A percentile compares a stretch with the other conserved stretches of the same genome.
These are phyloP conservation scores for Adansonia madagascariensis DNA, from an alignment of 441 rosid genomes.

Conservation along the genomic window DNA sequence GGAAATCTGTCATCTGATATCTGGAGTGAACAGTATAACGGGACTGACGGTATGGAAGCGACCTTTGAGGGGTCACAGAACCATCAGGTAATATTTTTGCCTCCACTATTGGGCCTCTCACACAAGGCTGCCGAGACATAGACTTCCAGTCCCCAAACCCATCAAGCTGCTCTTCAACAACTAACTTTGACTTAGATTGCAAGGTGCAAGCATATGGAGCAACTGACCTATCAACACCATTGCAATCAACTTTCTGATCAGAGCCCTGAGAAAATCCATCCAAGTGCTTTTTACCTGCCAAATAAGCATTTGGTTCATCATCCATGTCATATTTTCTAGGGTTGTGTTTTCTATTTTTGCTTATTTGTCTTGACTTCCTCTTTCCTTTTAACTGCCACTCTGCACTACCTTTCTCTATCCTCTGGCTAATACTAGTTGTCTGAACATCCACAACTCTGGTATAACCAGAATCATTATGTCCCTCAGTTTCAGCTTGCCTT, in stretches of 20 bases:
- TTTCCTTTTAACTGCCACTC: constrained; percentile 95
- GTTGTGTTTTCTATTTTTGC: constrained; percentile 59
- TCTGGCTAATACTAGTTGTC: constrained; percentile 47
- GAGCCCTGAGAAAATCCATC: constrained; percentile 44
- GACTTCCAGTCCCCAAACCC: constrained; percentile 46
- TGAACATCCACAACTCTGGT: constrained; percentile 38
- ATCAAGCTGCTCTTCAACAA: constrained; percentile 36
- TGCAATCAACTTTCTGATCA: constrained; percentile 43
- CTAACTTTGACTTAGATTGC: constrained; percentile 30
- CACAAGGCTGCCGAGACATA: constrained; percentile 36
- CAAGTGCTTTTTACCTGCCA: constrained; percentile 38
- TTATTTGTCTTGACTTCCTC: constrained; percentile 81
- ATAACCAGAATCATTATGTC: constrained; percentile 50
- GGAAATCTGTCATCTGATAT: constrained; percentile 50
- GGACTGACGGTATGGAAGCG: constrained; percentile 61
- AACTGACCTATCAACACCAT: constrained; percentile 31
- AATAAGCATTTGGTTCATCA: constrained; percentile 41
- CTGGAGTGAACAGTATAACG: constrained; percentile 55
- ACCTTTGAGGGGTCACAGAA: constrained; percentile 53
- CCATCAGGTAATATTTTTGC: constrained; percentile 35
- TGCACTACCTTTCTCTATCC: constrained; percentile 72
- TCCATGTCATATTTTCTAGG: constrained; percentile 52
- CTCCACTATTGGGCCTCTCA: constrained; percentile 41
- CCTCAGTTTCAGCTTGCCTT: constrained; percentile 53
- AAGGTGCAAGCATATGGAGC: constrained; percentile 24